A percentile compares a stretch with the other conserved stretches of the same genome.
Evolutionary conservation across 139 green algal genomes (phyloP).

Genomic region (Penium margaritaceum): DNA sequence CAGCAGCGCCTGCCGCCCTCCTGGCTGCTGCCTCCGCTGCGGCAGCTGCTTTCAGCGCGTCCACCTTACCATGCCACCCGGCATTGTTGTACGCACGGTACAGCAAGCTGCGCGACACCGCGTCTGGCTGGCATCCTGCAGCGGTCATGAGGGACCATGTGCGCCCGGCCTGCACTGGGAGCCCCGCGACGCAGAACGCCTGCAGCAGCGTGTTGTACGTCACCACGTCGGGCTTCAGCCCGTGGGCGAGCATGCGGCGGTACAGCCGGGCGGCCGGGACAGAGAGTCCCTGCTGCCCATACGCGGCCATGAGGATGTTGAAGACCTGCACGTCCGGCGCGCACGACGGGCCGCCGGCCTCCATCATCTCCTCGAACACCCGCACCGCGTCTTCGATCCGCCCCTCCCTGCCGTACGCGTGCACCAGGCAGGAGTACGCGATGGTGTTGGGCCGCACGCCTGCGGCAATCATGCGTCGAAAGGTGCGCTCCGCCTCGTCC

Average conservation of each 20-base stretch:
- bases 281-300: slow-evolving; percentile 16
- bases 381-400: slow-evolving; percentile 20
- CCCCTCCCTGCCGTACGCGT: slow-evolving; percentile 32
- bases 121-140: slow-evolving; percentile 10
- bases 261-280: slow-evolving; percentile 27
- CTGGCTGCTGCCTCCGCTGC: too few relatives aligned
- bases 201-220: slow-evolving; percentile 37
- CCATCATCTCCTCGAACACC: slow-evolving; percentile 37
- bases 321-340: slow-evolving; percentile 20
- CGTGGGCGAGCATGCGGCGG: slow-evolving; percentile 8
- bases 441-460: slow-evolving; percentile 28
- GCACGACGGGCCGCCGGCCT: slow-evolving; percentile 10
- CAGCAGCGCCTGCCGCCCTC: too few relatives aligned
- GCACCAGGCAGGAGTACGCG: slow-evolving; percentile 18
- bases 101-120: slow-evolving; percentile 14
- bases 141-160: slow-evolving; percentile 1
- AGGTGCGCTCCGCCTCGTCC: slow-evolving; percentile 12
- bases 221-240: slow-evolving; percentile 27
- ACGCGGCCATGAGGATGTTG: slow-evolving; percentile 42
- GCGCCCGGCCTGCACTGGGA: background rate
- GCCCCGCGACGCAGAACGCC: slow-evolving; percentile 13
- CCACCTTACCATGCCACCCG: background rate
- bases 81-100: background rate
- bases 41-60: too few relatives aligned
- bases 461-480: background rate